These are phyloP conservation scores for Endogone sp. DNA, from an alignment of 192 early-diverging fungal genomes.

Conservation along the genomic window DNA sequence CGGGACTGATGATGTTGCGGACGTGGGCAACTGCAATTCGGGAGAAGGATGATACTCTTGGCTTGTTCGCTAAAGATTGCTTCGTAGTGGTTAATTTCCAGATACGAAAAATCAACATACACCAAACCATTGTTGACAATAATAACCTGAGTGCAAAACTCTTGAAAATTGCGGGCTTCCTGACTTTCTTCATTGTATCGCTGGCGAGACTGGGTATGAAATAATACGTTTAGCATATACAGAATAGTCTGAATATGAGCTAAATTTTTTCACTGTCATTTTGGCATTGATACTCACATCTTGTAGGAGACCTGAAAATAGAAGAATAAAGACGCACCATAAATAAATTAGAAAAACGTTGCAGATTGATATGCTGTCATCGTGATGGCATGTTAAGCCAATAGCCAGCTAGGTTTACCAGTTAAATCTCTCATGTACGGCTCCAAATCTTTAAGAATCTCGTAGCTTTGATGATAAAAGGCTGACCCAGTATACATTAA, in stretches of 20 bases:
- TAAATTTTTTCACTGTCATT: not conserved
- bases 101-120: not conserved
- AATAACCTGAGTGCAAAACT: slow-evolving; percentile 24
- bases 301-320: slow-evolving; percentile 33
- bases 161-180: slow-evolving; percentile 21
- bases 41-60: slow-evolving; percentile 3
- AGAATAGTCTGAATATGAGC: not conserved
- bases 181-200: slow-evolving; percentile 24
- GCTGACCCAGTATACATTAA: slow-evolving; percentile 82
- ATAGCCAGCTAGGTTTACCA: slow-evolving; percentile 17
- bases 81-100: not conserved
- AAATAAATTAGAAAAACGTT: slow-evolving; percentile 12
- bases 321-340: not conserved
- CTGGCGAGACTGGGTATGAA: slow-evolving; percentile 19
- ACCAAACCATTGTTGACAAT: not conserved
- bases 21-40: no score
- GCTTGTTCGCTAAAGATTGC: not conserved
- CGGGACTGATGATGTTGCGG: not conserved
- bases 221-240: not conserved
- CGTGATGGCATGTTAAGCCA: no score
- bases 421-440: slow-evolving; percentile 77
- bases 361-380: slow-evolving; percentile 27
- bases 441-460: slow-evolving; percentile 74
- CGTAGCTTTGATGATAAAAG: slow-evolving; percentile 80
- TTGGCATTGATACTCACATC: slow-evolving; percentile 31